Percentiles rank a stretch among this genome's conserved stretches.
phyloP scores from a whole-genome alignment of 2,329 filamentous ascomycete species.

The Colletotrichum sp. region DNA sequence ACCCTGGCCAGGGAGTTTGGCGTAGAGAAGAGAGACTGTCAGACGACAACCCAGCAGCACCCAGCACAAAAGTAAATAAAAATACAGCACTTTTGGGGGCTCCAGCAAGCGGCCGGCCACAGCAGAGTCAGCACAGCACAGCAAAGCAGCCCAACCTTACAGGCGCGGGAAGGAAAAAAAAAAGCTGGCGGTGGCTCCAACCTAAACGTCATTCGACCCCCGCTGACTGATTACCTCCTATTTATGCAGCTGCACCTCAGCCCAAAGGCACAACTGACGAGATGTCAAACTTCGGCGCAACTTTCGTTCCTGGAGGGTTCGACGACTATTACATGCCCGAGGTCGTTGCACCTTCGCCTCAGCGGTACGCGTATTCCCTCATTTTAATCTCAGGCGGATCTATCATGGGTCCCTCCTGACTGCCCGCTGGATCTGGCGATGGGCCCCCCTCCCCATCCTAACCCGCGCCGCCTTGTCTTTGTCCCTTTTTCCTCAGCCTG shows the following conservation, averaged over 20 bases:
- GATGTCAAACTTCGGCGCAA: constrained; percentile 57
- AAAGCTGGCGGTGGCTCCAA: constrained; percentile 13
- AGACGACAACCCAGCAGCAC: constrained; percentile 5
- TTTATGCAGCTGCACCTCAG: constrained; percentile 36
- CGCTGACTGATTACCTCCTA: constrained; percentile 25
- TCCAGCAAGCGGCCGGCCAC: constrained; percentile 1
- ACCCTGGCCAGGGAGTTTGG: not conserved
- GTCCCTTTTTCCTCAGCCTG: constrained; percentile 1
- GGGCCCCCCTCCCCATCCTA: not conserved
- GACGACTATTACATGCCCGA: constrained; percentile 69
- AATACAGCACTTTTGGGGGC: not conserved
- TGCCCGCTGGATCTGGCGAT: constrained; percentile 15
- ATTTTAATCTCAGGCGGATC: constrained; percentile 17
- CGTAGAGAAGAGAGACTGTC: not conserved
- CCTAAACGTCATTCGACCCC: constrained; percentile 24
- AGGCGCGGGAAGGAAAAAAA: not conserved
- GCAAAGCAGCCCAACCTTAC: not conserved
- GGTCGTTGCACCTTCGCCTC: constrained; percentile 61
- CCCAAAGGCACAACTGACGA: constrained; percentile 39
- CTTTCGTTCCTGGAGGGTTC: constrained; percentile 62
- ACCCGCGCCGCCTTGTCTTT: not conserved
- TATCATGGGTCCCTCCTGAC: constrained; percentile 11
- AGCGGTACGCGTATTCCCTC: constrained; percentile 51
- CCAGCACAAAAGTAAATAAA: not conserved
- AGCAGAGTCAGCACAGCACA: constrained; percentile 3